Evolutionary conservation across 2,329 filamentous ascomycete species (phyloP).

Genomic region (Aspergillus calidoustus): DNA sequence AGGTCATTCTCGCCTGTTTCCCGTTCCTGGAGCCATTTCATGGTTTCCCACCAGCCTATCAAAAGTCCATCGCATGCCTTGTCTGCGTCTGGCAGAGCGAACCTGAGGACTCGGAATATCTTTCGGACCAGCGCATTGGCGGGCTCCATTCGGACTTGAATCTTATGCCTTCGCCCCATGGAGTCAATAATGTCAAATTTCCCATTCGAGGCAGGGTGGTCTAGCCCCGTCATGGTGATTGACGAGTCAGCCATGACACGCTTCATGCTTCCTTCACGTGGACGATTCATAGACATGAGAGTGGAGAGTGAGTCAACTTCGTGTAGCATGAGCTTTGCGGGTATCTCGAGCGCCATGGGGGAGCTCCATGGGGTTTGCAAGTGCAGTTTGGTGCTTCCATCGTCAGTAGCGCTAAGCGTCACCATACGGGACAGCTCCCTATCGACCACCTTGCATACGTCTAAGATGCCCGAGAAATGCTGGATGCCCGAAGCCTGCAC

Average conservation of each 20-base stretch:
- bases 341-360: conserved; percentile 68
- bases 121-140: conserved; percentile 64
- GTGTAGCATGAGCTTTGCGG: conserved; percentile 60
- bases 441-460: conserved; percentile 73
- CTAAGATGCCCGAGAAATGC: conserved; percentile 69
- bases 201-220: conserved; percentile 63
- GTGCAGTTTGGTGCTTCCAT: conserved; percentile 69
- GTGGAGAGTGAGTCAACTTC: conserved; percentile 66
- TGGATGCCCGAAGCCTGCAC: conserved; percentile 53
- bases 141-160: conserved; percentile 71
- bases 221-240: conserved; percentile 55
- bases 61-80: conserved; percentile 64
- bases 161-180: conserved; percentile 65
- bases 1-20: conserved; percentile 54
- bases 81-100: conserved; percentile 64
- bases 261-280: conserved; percentile 57
- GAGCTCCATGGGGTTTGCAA: conserved; percentile 77
- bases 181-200: conserved; percentile 69
- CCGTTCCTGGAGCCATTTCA: conserved; percentile 67
- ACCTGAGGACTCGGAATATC: conserved; percentile 65
- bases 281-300: conserved; percentile 53
- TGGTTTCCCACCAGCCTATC: conserved; percentile 73
- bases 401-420: conserved; percentile 67
- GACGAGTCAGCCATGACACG: conserved; percentile 51
- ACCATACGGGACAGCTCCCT: conserved; percentile 70